Evolutionary conservation across 148 eudicot genomes (phyloP).

Genomic region (Chenopodium berlandieri): DNA sequence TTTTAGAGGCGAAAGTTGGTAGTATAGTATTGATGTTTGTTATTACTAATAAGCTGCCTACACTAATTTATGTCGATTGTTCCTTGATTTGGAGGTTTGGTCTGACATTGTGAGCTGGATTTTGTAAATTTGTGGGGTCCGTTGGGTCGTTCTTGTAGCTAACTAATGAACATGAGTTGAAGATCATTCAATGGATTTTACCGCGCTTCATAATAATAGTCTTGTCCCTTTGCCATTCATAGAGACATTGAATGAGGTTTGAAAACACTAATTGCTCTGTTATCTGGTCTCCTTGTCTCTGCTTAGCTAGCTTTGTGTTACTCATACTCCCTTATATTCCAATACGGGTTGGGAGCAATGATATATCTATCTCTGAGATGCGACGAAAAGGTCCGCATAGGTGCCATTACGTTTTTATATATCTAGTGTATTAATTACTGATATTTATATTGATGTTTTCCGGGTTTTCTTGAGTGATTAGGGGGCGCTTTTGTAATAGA

Average conservation of each 20-base stretch:
- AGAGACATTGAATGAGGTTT: constrained; percentile 15
- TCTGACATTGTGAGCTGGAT: constrained; percentile 26
- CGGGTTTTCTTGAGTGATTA: neutral
- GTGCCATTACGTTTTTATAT: neutral
- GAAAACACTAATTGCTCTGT: neutral
- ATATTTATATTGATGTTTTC: too few relatives aligned
- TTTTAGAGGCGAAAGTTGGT: neutral
- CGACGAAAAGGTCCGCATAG: neutral
- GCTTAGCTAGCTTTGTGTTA: neutral
- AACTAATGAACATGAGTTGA: neutral
- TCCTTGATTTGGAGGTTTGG: constrained; percentile 17
- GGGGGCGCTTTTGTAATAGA: neutral
- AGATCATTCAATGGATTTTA: constrained; percentile 17
- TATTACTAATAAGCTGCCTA: neutral
- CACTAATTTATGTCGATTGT: constrained; percentile 30
- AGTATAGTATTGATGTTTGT: neutral
- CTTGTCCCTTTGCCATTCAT: constrained; percentile 15
- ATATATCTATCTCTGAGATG: neutral
- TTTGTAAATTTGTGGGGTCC: constrained; percentile 25
- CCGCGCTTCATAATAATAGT: neutral
- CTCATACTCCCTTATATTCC: neutral
- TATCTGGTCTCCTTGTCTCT: neutral
- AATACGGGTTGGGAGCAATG: neutral
- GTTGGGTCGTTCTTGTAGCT: constrained; percentile 4
- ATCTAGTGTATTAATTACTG: too few relatives aligned